phyloP scores from a whole-genome alignment of 768 basidiomycete species.

The Phaffia australis region DNA sequence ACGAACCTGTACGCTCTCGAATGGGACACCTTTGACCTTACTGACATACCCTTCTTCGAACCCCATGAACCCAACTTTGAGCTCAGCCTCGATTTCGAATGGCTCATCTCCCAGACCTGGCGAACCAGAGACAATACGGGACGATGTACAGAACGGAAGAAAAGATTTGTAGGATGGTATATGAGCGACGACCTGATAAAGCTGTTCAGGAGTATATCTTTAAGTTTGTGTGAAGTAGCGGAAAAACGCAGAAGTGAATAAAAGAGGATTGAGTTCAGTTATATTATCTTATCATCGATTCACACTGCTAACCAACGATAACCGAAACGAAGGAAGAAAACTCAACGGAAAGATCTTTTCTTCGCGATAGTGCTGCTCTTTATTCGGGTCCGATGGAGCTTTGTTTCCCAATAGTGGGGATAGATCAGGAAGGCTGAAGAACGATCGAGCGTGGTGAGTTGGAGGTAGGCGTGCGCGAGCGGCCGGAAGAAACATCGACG shows the following conservation, averaged over 20 bases:
- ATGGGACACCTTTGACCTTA: conserved; percentile 66
- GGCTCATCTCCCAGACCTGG: conserved; percentile 32
- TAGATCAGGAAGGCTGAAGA: conserved; percentile 10
- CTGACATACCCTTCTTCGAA: conserved; percentile 82
- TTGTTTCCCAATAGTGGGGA: not conserved
- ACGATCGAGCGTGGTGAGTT: not conserved
- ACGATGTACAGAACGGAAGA: conserved; percentile 74
- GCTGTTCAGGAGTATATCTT: conserved; percentile 66
- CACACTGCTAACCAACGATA: not conserved
- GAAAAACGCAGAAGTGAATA: not conserved
- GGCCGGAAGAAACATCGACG: not conserved
- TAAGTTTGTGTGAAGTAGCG: not conserved
- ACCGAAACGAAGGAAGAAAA: not conserved
- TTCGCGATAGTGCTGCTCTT: conserved; percentile 11
- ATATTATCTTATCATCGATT: not conserved
- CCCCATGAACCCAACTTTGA: conserved; percentile 76
- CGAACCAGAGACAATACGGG: conserved; percentile 32
- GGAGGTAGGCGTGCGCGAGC: not conserved
- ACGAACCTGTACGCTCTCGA: conserved; percentile 66
- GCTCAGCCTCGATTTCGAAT: conserved; percentile 63
- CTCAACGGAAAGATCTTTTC: conserved; percentile 10
- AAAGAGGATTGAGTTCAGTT: not conserved
- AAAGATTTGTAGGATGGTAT: conserved; percentile 75
- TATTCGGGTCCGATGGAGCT: not conserved
- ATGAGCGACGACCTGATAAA: conserved; percentile 79